phyloP scores from a whole-genome alignment of 108 stramenopile genomes.

The Epithemia pelagica region DNA sequence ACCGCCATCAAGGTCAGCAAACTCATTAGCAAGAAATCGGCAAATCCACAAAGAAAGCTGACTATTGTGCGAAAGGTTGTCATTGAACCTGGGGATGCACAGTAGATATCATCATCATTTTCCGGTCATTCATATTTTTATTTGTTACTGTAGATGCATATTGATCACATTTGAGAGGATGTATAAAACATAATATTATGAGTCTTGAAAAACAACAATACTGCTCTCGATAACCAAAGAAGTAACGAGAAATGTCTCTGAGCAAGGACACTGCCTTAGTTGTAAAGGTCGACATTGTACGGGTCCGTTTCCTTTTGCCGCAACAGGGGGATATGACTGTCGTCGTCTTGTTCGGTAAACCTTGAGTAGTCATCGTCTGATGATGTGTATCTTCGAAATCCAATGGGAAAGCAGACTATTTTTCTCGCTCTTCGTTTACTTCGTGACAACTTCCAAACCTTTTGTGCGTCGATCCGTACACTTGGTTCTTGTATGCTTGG shows the following conservation, averaged over 20 bases:
- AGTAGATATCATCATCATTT: no score
- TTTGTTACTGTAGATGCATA: no score
- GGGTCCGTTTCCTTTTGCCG: no score
- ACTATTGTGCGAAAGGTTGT: constrained; percentile 52
- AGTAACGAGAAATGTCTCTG: no score
- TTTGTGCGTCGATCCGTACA: not conserved
- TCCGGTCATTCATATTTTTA: no score
- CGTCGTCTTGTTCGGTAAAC: not conserved
- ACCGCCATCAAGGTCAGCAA: constrained; percentile 87
- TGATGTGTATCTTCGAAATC: not conserved
- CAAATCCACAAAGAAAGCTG: constrained; percentile 72
- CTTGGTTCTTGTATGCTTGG: not conserved
- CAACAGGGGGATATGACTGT: not conserved
- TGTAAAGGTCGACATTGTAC: no score
- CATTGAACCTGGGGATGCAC: constrained; percentile 10
- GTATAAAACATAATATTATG: no score
- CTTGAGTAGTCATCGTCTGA: not conserved
- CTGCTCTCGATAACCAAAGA: no score
- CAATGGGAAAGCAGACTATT: not conserved
- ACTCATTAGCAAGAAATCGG: constrained; percentile 75
- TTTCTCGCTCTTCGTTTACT: not conserved
- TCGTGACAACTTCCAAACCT: not conserved
- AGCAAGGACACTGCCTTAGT: no score
- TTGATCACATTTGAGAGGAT: no score
- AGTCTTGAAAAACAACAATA: no score